Evolutionary conservation across 768 basidiomycete genomes (phyloP).

Genomic region (Coprinellus aureogranulatus): DNA sequence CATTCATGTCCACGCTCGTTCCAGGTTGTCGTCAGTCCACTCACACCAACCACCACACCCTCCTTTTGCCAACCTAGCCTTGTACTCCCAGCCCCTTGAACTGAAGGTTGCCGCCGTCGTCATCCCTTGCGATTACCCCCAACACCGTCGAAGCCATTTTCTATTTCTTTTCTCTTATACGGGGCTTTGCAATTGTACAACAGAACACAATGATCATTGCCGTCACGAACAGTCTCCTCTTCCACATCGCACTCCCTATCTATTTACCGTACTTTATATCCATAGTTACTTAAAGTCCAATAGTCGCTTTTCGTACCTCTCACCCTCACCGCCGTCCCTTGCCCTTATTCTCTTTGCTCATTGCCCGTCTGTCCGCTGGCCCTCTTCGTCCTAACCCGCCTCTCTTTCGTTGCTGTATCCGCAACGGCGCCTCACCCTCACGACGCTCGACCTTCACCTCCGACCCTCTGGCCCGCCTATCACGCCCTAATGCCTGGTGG

Average conservation of each 20-base stretch:
- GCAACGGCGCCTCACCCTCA: too few relatives aligned
- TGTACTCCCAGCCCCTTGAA: slow-evolving; percentile 1
- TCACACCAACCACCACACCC: not conserved
- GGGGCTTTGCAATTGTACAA: too few relatives aligned
- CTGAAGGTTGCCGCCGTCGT: too few relatives aligned
- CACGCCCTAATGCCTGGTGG: too few relatives aligned
- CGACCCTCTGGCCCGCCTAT: too few relatives aligned
- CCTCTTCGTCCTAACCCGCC: not conserved
- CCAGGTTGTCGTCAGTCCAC: not conserved
- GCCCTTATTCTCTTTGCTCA: not conserved
- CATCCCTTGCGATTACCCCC: too few relatives aligned
- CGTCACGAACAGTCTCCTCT: not conserved
- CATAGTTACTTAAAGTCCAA: too few relatives aligned
- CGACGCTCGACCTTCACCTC: too few relatives aligned
- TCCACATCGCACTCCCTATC: slow-evolving; percentile 9
- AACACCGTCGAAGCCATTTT: not conserved
- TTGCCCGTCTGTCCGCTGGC: not conserved
- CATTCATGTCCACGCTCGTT: slow-evolving; percentile 3
- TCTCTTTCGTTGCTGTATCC: too few relatives aligned
- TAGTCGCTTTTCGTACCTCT: too few relatives aligned
- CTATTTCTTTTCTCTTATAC: not conserved
- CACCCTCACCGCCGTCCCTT: too few relatives aligned
- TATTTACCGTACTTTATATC: slow-evolving; percentile 8
- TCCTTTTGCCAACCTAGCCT: slow-evolving; percentile 9
- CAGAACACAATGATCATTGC: too few relatives aligned